These are phyloP conservation scores for Tympanopsis confertula DNA, from an alignment of 2,329 filamentous ascomycete genomes.

Conservation along the genomic window DNA sequence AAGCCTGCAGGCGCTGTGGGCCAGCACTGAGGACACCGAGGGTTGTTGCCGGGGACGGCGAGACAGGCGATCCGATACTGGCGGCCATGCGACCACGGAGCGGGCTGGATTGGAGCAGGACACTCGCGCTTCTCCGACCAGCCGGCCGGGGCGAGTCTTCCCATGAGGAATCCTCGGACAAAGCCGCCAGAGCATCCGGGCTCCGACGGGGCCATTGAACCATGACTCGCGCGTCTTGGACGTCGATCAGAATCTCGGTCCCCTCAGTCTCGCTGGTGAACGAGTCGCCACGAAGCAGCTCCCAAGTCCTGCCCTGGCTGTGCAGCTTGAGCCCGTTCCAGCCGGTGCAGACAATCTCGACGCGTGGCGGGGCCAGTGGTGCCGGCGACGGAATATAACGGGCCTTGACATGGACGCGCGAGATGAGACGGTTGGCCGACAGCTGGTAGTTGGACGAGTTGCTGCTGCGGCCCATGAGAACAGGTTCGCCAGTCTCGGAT, in stretches of 20 bases:
- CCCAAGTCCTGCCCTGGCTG: conserved; percentile 77
- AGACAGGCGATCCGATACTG: conserved; percentile 64
- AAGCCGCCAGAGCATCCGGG: conserved; percentile 32
- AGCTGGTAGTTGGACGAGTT: conserved; percentile 90
- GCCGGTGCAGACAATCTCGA: conserved; percentile 82
- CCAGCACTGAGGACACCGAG: background rate
- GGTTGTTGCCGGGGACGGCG: conserved; percentile 39
- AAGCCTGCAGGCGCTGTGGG: conserved; percentile 27
- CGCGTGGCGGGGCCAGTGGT: conserved; percentile 59
- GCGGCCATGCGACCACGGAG: conserved; percentile 34
- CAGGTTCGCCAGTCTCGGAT: conserved; percentile 65
- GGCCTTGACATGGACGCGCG: conserved; percentile 83
- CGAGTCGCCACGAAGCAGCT: conserved; percentile 75
- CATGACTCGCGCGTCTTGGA: conserved; percentile 82
- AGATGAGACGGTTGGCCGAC: conserved; percentile 82
- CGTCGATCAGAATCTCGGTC: conserved; percentile 86
- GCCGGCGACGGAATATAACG: conserved; percentile 63
- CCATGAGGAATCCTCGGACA: conserved; percentile 56
- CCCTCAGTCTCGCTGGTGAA: conserved; percentile 83
- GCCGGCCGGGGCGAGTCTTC: conserved; percentile 40
- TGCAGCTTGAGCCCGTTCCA: conserved; percentile 95
- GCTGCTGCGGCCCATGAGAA: conserved; percentile 85
- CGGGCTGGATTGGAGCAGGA: conserved; percentile 47
- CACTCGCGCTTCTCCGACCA: conserved; percentile 12
- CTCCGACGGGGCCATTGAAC: conserved; percentile 70